These are phyloP conservation scores for Cutaneotrichosporon cyanovorans DNA, from an alignment of 1,284 basidiomycete genomes.

Conservation along the genomic window DNA sequence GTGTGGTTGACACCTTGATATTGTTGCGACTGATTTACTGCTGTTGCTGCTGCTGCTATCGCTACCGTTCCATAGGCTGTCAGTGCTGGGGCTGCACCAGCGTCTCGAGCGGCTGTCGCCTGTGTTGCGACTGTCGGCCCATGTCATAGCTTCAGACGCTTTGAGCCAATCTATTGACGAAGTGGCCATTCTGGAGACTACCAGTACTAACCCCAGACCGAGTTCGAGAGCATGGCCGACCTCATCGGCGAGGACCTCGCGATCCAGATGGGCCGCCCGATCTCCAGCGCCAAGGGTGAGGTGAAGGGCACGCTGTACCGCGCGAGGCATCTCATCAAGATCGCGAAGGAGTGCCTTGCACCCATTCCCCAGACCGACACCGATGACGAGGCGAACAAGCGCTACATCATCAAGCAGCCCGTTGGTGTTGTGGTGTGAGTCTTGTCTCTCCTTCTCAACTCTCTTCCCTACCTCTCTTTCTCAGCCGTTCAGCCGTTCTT, in stretches of 20 bases:
- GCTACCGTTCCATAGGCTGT: too few relatives aligned
- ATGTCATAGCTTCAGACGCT: too few relatives aligned
- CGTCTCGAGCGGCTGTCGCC: too few relatives aligned
- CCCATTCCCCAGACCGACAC: constrained; percentile 67
- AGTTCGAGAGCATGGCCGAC: constrained; percentile 63
- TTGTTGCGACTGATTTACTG: too few relatives aligned
- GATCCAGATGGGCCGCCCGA: constrained; percentile 73
- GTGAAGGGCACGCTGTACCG: constrained; percentile 72
- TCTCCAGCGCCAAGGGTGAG: constrained; percentile 69
- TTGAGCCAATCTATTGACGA: background rate
- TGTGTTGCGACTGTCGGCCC: too few relatives aligned
- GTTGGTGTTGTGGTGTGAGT: constrained; percentile 94
- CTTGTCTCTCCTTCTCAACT: constrained; percentile 27
- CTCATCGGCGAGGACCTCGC: constrained; percentile 69
- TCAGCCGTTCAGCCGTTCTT: background rate
- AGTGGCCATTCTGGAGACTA: background rate
- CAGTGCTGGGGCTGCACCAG: too few relatives aligned
- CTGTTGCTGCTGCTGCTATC: too few relatives aligned
- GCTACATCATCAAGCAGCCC: constrained; percentile 73
- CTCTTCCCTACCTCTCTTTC: background rate
- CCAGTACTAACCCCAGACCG: constrained; percentile 52
- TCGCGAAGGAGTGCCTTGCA: constrained; percentile 67
- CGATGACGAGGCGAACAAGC: constrained; percentile 70
- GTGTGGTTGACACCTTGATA: too few relatives aligned
- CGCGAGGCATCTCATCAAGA: constrained; percentile 73